Evolutionary conservation across 768 basidiomycete genomes (phyloP).

Genomic region (Pisolithus microcarpus): DNA sequence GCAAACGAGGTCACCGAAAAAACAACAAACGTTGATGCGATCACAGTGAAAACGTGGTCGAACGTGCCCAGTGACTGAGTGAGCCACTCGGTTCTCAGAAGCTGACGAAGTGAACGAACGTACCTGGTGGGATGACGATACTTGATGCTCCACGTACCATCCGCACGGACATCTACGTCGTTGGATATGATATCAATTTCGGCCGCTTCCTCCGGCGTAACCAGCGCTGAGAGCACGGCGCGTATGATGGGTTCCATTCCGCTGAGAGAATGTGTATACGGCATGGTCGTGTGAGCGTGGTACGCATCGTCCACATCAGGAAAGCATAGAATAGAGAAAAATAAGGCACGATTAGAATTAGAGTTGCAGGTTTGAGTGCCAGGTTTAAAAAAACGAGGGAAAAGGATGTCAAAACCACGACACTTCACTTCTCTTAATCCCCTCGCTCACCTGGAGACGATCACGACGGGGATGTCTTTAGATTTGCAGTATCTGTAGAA

Average conservation of each 20-base stretch:
- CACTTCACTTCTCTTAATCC: background rate
- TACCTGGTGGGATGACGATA: constrained; percentile 87
- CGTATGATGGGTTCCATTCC: constrained; percentile 95
- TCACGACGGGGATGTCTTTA: constrained; percentile 79
- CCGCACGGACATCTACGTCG: constrained; percentile 59
- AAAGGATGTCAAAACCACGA: background rate
- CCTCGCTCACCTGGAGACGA: constrained; percentile 78
- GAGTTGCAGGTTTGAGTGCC: background rate
- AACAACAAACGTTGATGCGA: too few relatives aligned
- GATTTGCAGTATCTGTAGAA: constrained; percentile 83
- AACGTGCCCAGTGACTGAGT: background rate
- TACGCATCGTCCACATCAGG: background rate
- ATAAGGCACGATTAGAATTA: constrained; percentile 4
- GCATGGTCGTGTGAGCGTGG: background rate
- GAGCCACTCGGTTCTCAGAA: background rate
- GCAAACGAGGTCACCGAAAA: too few relatives aligned
- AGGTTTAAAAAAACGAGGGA: background rate
- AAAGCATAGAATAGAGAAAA: background rate
- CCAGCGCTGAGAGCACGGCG: constrained; percentile 70
- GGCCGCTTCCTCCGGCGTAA: constrained; percentile 64
- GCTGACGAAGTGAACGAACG: constrained; percentile 15
- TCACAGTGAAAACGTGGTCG: too few relatives aligned
- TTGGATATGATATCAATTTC: constrained; percentile 93
- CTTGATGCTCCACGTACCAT: constrained; percentile 73
- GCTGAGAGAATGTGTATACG: constrained; percentile 30